Evolutionary conservation across 805 yeast genomes (phyloP).

Genomic region (Candida succiphila): DNA sequence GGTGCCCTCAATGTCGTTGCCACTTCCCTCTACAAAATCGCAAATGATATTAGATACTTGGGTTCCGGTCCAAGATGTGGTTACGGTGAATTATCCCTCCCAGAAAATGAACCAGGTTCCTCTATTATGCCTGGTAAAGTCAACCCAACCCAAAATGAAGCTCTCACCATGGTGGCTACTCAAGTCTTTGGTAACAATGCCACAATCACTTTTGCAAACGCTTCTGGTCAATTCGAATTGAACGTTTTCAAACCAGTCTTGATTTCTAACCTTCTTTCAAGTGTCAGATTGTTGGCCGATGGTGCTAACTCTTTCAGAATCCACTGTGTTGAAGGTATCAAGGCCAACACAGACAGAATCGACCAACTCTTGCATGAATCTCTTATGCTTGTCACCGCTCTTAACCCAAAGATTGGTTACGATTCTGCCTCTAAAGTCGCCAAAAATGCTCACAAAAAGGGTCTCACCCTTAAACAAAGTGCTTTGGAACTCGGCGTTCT

Average conservation of each 20-base stretch:
- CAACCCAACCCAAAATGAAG: conserved; percentile 98
- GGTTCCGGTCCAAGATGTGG: conserved; percentile 99
- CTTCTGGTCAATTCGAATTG: conserved; percentile 97
- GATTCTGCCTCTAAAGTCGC: conserved; percentile 97
- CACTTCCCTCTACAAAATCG: conserved; percentile 87
- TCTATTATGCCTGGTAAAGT: conserved; percentile 99
- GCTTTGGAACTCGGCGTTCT: conserved; percentile 87
- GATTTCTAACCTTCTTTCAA: conserved; percentile 82
- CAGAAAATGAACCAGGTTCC: conserved; percentile 99
- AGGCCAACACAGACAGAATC: conserved; percentile 83
- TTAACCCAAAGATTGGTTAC: conserved; percentile 98
- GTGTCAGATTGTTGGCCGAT: conserved; percentile 83
- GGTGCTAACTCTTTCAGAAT: conserved; percentile 84
- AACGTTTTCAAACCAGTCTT: conserved; percentile 96
- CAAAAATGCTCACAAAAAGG: conserved; percentile 97
- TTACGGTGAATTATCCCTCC: conserved; percentile 89
- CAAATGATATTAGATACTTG: conserved; percentile 94
- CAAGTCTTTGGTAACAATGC: conserved; percentile 97
- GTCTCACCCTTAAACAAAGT: conserved; percentile 88
- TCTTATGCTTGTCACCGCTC: conserved; percentile 95
- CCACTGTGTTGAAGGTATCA: conserved; percentile 91
- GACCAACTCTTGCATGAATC: conserved; percentile 86
- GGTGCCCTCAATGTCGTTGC: conserved; percentile 97
- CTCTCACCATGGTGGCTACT: conserved; percentile 94
- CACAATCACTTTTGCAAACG: conserved; percentile 94